phyloP scores from a whole-genome alignment of 75 land plant species.

The Pinus albicaulis region DNA sequence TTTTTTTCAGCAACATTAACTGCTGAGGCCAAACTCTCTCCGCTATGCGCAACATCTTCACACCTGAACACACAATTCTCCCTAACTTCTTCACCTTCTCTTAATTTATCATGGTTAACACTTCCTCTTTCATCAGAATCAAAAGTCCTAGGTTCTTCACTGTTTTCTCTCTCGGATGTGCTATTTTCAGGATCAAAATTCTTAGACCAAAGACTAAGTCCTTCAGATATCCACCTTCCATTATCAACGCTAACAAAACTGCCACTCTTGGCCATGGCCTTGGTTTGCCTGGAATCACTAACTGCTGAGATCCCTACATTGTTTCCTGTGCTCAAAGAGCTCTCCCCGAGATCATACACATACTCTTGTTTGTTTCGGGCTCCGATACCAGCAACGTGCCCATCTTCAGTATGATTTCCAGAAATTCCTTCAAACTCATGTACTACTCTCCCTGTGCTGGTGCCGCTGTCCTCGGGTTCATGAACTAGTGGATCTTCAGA shows the following conservation, averaged over 20 bases:
- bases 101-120: neutral
- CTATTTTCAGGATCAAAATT: slow-evolving; percentile 11
- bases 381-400: too few species aligned
- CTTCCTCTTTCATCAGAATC: neutral
- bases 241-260: neutral
- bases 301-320: neutral
- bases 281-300: neutral
- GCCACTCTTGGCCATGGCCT: slow-evolving; percentile 4
- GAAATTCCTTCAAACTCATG: neutral
- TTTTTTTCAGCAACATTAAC: neutral
- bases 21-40: slow-evolving; percentile 5
- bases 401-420: neutral
- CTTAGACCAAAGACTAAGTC: slow-evolving; percentile 1
- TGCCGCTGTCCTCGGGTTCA: neutral
- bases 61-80: neutral
- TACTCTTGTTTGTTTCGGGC: neutral
- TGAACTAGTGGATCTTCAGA: slow-evolving; percentile 5
- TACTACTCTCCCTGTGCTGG: slow-evolving; percentile 4
- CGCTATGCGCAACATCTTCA: neutral
- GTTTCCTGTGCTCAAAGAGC: neutral
- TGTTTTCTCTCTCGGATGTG: neutral
- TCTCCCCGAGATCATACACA: slow-evolving; percentile 3
- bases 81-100: slow-evolving; percentile 1
- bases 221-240: neutral
- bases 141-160: neutral